Conservation (phyloP, 805 yeast genomes). For the Pichia gijzeniarum region DNA sequence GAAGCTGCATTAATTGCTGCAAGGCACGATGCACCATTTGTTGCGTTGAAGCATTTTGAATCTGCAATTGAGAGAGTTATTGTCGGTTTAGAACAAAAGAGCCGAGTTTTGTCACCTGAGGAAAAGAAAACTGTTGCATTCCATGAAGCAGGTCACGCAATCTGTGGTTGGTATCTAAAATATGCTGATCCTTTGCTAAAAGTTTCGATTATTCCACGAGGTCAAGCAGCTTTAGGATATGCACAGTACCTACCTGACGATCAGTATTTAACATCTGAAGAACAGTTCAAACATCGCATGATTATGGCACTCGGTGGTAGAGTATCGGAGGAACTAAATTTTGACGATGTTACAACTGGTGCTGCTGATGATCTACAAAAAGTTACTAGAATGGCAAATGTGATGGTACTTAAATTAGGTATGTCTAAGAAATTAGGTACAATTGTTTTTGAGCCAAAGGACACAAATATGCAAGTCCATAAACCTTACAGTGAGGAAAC, state of each 20-base stretch:
- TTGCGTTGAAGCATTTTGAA: conserved; percentile 78
- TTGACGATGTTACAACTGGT: conserved; percentile 89
- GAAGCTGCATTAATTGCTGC: conserved; percentile 98
- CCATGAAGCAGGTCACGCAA: conserved; percentile 99
- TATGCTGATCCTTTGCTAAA: conserved; percentile 90
- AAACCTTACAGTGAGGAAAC: conserved; percentile 91
- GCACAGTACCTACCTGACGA: conserved; percentile 97
- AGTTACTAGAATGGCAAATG: conserved; percentile 87
- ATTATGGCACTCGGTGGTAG: conserved; percentile 97
- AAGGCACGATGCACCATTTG: conserved; percentile 63
- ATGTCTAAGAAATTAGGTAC: conserved; percentile 88
- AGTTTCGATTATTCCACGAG: conserved; percentile 95
- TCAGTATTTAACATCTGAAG: conserved; percentile 69
- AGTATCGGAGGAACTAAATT: conserved; percentile 91
- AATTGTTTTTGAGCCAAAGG: conserved; percentile 65
- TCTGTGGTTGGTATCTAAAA: conserved; percentile 93
- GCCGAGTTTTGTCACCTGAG: conserved; percentile 73
- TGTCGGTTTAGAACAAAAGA: conserved; percentile 91
- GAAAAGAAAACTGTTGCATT: conserved; percentile 91
- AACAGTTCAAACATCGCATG: conserved; percentile 76
- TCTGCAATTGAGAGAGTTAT: conserved; percentile 95
- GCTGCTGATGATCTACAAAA: conserved; percentile 96
- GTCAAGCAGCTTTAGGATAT: conserved; percentile 94
- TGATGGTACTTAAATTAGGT: conserved; percentile 89
- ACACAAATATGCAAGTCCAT: conserved; percentile 41